Percentiles rank a stretch among this genome's conserved stretches.
Evolutionary conservation across 331 rosid genomes (phyloP).

Genomic region (Dryas integrifolia): DNA sequence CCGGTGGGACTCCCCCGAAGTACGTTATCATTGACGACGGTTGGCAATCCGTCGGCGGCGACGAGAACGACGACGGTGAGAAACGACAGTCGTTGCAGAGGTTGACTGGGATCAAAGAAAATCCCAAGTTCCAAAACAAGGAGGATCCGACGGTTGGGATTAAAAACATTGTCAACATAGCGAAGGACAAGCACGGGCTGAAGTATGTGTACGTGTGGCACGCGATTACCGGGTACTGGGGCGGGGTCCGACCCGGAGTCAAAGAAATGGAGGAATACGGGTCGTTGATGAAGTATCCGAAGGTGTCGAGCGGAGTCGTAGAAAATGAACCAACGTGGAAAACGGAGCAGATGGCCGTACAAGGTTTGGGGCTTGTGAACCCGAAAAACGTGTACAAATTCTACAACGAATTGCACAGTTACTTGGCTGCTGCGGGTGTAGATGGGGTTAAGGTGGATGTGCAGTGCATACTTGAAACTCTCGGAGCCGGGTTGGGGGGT

Average conservation of each 20-base stretch:
- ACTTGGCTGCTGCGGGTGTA: slow-evolving; percentile 67
- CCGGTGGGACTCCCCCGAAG: slow-evolving; percentile 72
- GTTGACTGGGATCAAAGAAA: slow-evolving; percentile 66
- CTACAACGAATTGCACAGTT: slow-evolving; percentile 71
- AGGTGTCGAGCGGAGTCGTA: slow-evolving; percentile 52
- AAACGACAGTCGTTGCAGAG: slow-evolving; percentile 34
- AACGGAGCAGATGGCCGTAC: slow-evolving; percentile 46
- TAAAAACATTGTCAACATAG: slow-evolving; percentile 47
- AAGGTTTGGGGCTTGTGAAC: slow-evolving; percentile 73
- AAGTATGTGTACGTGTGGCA: slow-evolving; percentile 89
- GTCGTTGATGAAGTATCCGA: slow-evolving; percentile 52
- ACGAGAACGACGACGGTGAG: slow-evolving; percentile 5
- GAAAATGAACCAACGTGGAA: slow-evolving; percentile 86
- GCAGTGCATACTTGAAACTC: slow-evolving; percentile 84
- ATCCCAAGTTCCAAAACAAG: slow-evolving; percentile 56
- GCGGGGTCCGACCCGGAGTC: slow-evolving; percentile 71
- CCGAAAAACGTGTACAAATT: slow-evolving; percentile 61
- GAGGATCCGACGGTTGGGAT: slow-evolving; percentile 61
- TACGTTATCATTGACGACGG: slow-evolving; percentile 92
- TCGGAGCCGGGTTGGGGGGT: slow-evolving; percentile 76
- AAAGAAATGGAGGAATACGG: slow-evolving; percentile 70
- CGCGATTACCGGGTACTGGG: slow-evolving; percentile 95
- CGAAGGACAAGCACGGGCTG: slow-evolving; percentile 60
- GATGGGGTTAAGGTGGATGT: slow-evolving; percentile 97
- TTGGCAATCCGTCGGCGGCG: slow-evolving; percentile 72